A percentile compares a stretch with the other conserved stretches of the same genome.
phyloP scores from a whole-genome alignment of 352 stramenopile genomes.

The Globisporangium irregulare region DNA sequence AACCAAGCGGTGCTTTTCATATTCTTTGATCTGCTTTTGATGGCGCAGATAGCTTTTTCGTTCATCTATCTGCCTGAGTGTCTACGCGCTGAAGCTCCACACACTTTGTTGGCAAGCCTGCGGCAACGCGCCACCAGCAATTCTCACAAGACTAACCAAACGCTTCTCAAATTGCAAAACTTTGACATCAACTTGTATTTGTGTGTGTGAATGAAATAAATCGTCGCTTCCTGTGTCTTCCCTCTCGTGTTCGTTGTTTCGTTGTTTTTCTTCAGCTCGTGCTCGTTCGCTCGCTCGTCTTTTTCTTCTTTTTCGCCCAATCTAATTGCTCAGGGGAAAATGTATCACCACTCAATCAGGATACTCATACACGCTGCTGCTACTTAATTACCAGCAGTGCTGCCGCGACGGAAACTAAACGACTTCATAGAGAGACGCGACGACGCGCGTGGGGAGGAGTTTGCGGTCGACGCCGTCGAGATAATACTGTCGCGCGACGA shows the following conservation, averaged over 20 bases:
- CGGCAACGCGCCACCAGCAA: not conserved
- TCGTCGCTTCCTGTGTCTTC: not conserved
- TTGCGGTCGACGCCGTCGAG: slow-evolving; percentile 35
- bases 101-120: too few species aligned
- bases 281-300: not conserved
- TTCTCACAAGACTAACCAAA: not conserved
- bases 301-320: not conserved
- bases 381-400: slow-evolving; percentile 45
- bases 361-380: slow-evolving; percentile 11
- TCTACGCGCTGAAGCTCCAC: too few species aligned
- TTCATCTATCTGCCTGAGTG: too few species aligned
- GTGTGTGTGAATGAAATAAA: slow-evolving; percentile 13
- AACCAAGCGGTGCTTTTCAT: too few species aligned
- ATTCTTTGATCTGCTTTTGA: too few species aligned
- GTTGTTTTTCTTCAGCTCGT: not conserved
- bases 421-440: slow-evolving; percentile 69
- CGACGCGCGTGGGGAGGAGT: slow-evolving; percentile 52
- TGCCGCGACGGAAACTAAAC: slow-evolving; percentile 66
- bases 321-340: slow-evolving; percentile 6
- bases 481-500: slow-evolving; percentile 41
- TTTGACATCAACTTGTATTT: slow-evolving; percentile 13
- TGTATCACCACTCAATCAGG: slow-evolving; percentile 1
- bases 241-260: not conserved
- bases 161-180: slow-evolving; percentile 1
- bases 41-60: too few species aligned